Evolutionary conservation across 305 asterid genomes (phyloP).

Genomic region (Solanum hybrid): DNA sequence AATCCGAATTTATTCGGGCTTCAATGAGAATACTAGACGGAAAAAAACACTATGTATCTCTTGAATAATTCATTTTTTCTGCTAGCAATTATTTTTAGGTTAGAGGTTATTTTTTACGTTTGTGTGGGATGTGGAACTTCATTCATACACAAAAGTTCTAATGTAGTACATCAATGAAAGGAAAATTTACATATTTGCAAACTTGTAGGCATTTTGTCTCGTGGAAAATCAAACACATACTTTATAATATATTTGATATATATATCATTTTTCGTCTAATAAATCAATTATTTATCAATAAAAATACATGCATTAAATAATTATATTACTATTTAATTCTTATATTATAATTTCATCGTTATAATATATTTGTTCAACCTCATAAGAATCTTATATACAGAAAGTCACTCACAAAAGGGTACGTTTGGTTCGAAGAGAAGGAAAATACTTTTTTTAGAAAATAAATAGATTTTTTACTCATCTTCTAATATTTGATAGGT

Average conservation of each 20-base stretch:
- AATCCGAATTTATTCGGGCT: rapidly evolving
- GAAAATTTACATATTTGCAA: background rate
- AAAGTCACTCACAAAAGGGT: background rate
- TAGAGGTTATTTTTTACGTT: background rate
- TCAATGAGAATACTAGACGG: background rate
- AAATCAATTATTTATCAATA: background rate
- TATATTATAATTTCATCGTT: background rate
- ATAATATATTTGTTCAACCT: background rate
- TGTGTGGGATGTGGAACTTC: background rate
- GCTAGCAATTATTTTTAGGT: background rate
- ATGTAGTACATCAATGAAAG: background rate
- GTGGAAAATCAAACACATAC: background rate
- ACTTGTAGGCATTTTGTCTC: background rate
- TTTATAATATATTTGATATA: background rate
- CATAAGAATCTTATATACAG: background rate
- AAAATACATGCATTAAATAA: background rate
- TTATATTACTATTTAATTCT: too few relatives aligned
- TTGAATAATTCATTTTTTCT: background rate
- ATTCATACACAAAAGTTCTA: background rate
- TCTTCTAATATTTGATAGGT: background rate
- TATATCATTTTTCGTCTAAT: background rate
- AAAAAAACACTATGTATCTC: background rate
- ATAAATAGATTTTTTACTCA: background rate
- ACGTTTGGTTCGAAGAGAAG: background rate
- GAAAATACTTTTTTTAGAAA: background rate